A percentile compares a stretch with the other conserved stretches of the same genome.
Evolutionary conservation across 495 filamentous ascomycete species (phyloP).

Genomic region (Sordaria brevicollis): DNA sequence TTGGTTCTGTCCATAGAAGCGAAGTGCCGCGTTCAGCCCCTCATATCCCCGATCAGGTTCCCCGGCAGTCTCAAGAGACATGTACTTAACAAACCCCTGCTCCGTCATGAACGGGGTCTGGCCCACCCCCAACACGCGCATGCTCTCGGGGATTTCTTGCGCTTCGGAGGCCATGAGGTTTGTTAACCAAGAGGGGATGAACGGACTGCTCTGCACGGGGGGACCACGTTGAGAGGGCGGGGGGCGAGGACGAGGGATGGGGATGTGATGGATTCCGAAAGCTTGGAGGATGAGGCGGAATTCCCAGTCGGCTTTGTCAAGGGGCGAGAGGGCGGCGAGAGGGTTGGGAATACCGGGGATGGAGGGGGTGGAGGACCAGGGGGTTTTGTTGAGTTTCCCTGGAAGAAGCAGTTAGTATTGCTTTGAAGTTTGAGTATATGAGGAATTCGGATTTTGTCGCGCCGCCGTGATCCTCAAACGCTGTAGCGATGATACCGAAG

Average conservation of each 20-base stretch:
- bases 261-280: background rate
- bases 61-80: background rate
- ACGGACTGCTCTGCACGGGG: background rate
- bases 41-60: background rate
- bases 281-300: background rate
- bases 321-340: background rate
- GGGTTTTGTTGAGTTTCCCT: background rate
- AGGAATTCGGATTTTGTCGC: too few relatives aligned
- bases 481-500: too few relatives aligned
- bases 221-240: background rate
- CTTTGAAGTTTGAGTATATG: too few relatives aligned
- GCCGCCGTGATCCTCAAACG: too few relatives aligned
- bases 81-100: background rate
- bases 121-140: background rate
- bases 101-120: background rate
- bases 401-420: background rate
- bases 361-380: background rate
- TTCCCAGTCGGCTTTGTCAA: background rate
- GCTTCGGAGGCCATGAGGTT: background rate
- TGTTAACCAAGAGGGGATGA: background rate
- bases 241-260: background rate
- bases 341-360: background rate
- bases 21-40: background rate
- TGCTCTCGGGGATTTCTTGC: background rate
- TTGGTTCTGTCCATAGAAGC: background rate